A percentile compares a stretch with the other conserved stretches of the same genome.
Conservation (phyloP, 768 basidiomycete species). For the Leucocoprinus leucothites region DNA sequence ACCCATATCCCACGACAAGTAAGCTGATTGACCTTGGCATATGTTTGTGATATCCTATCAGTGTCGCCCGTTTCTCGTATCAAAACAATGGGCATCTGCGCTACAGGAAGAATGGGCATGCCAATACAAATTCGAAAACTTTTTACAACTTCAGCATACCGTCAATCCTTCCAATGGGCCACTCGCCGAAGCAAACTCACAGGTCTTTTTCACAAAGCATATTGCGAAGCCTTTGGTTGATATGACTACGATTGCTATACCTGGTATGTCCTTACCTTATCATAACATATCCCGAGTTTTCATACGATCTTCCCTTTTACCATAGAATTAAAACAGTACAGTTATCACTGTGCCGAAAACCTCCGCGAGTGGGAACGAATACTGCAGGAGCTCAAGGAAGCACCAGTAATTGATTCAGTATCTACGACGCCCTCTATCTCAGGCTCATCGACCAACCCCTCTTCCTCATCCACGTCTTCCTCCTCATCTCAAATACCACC, state of each 20-base stretch:
- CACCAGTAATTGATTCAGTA: neutral
- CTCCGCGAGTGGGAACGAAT: conserved; percentile 8
- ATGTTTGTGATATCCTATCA: conserved; percentile 34
- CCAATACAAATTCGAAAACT: conserved; percentile 84
- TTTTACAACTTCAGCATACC: conserved; percentile 70
- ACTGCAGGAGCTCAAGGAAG: neutral
- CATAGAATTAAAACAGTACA: conserved; percentile 8
- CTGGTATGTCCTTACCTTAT: conserved; percentile 47
- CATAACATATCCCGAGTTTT: neutral
- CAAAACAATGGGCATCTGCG: conserved; percentile 89
- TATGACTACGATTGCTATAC: conserved; percentile 66
- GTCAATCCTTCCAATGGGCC: conserved; percentile 40
- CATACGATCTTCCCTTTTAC: neutral
- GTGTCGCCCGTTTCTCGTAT: conserved; percentile 91
- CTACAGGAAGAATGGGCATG: conserved; percentile 88
- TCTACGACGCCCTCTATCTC: neutral
- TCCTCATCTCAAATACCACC: neutral
- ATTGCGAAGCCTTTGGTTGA: conserved; percentile 87
- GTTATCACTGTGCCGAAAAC: conserved; percentile 11
- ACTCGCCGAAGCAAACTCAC: conserved; percentile 69
- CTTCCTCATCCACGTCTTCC: neutral
- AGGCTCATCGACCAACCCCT: neutral
- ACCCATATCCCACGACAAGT: conserved; percentile 1
- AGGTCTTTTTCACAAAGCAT: conserved; percentile 83
- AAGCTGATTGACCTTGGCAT: too few species aligned